These are phyloP conservation scores for Ascochyta fabae DNA, from an alignment of 2,329 filamentous ascomycete species.

Conservation along the genomic window DNA sequence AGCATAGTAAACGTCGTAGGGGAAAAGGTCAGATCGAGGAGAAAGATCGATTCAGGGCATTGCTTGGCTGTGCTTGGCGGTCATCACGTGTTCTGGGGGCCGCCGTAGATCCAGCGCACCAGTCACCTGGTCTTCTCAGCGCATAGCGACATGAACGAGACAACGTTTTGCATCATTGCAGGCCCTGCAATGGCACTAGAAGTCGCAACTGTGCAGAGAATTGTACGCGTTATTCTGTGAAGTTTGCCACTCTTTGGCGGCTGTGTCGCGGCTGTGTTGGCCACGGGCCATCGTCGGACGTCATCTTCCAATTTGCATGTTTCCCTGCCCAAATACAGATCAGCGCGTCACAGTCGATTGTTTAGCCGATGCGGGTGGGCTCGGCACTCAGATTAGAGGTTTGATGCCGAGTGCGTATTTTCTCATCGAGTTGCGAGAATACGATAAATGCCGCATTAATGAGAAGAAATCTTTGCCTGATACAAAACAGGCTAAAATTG, in stretches of 20 bases:
- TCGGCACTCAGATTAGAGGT: not conserved
- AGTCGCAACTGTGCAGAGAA: not conserved
- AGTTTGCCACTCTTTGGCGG: slow-evolving; percentile 13
- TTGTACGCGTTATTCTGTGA: slow-evolving; percentile 1
- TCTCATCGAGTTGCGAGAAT: not conserved
- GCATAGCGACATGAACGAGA: not conserved
- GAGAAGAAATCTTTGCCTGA: not conserved
- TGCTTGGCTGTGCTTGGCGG: slow-evolving; percentile 7
- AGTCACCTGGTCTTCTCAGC: not conserved
- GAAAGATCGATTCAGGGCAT: not conserved
- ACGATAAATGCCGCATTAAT: slow-evolving; percentile 3
- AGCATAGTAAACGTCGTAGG: slow-evolving; percentile 25
- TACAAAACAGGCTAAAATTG: not conserved
- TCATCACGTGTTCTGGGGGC: not conserved
- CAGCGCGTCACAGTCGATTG: slow-evolving; percentile 1
- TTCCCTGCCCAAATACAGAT: slow-evolving; percentile 6
- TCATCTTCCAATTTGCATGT: slow-evolving; percentile 14
- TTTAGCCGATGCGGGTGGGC: slow-evolving; percentile 4
- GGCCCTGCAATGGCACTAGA: not conserved
- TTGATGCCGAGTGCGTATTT: not conserved
- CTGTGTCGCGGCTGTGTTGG: slow-evolving; percentile 14
- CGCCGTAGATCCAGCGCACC: not conserved
- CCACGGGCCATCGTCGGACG: slow-evolving; percentile 16
- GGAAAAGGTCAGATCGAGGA: slow-evolving; percentile 1
- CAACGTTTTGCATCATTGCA: not conserved